A percentile compares a stretch with the other conserved stretches of the same genome.
These are phyloP conservation scores for Thermomyces lanuginosus DNA, from an alignment of 2,329 filamentous ascomycete genomes.

Conservation along the genomic window DNA sequence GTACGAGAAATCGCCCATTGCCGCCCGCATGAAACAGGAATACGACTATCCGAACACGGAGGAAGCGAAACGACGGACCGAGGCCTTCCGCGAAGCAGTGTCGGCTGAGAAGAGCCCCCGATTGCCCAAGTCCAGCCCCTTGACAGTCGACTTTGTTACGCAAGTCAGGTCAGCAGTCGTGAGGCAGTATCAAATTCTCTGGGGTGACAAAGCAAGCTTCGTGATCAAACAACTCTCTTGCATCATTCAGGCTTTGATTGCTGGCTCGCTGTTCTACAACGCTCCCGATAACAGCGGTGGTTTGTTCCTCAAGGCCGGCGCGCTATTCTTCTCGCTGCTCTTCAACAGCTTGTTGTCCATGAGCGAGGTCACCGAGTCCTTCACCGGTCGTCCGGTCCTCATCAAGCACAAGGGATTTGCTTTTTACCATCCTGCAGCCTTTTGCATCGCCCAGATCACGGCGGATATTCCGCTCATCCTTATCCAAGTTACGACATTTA, in stretches of 20 bases:
- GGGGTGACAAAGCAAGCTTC: constrained; percentile 48
- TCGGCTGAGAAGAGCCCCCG: constrained; percentile 38
- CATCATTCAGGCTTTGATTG: constrained; percentile 43
- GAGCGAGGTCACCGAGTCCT: constrained; percentile 50
- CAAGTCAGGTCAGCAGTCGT: constrained; percentile 21
- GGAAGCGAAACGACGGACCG: constrained; percentile 33
- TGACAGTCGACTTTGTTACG: constrained; percentile 45
- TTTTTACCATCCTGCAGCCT: constrained; percentile 38
- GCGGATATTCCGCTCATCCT: constrained; percentile 40
- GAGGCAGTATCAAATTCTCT: constrained; percentile 49
- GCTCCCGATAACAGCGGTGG: constrained; percentile 41
- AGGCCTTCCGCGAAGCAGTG: constrained; percentile 39
- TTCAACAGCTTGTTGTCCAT: constrained; percentile 47
- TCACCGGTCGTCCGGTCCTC: constrained; percentile 42
- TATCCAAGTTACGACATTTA: constrained; percentile 44
- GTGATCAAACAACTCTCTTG: constrained; percentile 45
- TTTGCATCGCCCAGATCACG: constrained; percentile 28
- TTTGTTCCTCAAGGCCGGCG: constrained; percentile 47
- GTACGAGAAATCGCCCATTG: constrained; percentile 39
- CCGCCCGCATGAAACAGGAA: constrained; percentile 36
- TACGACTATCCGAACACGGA: constrained; percentile 40
- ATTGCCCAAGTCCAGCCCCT: constrained; percentile 37
- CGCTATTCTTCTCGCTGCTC: constrained; percentile 48
- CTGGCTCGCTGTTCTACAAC: constrained; percentile 52
- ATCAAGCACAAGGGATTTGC: constrained; percentile 44